A percentile compares a stretch with the other conserved stretches of the same genome.
phyloP scores from a whole-genome alignment of 306 rosid genomes.

The Pyrus communis region DNA sequence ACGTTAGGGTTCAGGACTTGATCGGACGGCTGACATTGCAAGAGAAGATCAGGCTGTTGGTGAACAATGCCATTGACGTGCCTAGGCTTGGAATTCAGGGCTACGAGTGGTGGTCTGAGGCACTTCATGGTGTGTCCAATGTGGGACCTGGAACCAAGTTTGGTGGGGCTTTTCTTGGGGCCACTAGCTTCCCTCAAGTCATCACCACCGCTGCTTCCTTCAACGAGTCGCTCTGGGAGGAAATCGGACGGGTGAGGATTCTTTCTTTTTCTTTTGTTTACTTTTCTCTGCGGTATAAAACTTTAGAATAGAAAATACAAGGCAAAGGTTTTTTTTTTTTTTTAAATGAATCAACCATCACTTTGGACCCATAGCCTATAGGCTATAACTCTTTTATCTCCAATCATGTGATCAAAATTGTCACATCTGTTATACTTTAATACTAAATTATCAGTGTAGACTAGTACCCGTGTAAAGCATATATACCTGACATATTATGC shows the following conservation, averaged over 20 bases:
- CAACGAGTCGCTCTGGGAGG: constrained; percentile 67
- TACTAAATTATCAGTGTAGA: not conserved
- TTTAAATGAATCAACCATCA: not conserved
- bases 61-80: constrained; percentile 66
- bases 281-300: not conserved
- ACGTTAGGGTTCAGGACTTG: constrained; percentile 59
- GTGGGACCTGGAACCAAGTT: constrained; percentile 87
- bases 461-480: not conserved
- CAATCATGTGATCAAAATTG: not conserved
- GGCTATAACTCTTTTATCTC: not conserved
- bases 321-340: not conserved
- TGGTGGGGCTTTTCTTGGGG: constrained; percentile 67
- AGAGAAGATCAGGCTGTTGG: constrained; percentile 69
- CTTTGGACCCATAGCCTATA: not conserved
- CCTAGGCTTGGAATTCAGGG: constrained; percentile 75
- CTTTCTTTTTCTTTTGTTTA: not conserved
- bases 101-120: constrained; percentile 90
- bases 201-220: constrained; percentile 95
- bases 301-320: not conserved
- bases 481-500: not conserved
- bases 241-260: constrained; percentile 73
- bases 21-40: constrained; percentile 64
- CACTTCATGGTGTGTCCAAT: constrained; percentile 82
- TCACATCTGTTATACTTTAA: not conserved
- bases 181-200: constrained; percentile 95